phyloP scores from a whole-genome alignment of 1,284 basidiomycete species.

The Melampsora larici-populina region DNA sequence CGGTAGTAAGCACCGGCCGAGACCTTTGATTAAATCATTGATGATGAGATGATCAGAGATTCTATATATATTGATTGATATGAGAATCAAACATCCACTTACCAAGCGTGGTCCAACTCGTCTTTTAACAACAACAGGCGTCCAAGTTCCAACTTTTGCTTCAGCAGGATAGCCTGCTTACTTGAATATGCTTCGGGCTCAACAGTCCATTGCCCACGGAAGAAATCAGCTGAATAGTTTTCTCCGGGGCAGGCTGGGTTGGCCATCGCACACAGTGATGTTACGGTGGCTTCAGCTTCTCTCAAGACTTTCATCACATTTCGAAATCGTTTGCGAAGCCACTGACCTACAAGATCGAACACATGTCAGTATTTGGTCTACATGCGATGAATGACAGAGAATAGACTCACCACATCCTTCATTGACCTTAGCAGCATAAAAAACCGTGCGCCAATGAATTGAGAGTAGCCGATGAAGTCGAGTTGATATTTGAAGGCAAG shows the following conservation, averaged over 20 bases:
- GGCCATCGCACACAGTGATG: background rate
- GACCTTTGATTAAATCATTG: background rate
- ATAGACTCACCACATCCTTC: background rate
- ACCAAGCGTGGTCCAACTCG: background rate
- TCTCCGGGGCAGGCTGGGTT: no score
- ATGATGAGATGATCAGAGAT: background rate
- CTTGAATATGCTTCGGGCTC: no score
- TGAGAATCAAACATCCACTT: background rate
- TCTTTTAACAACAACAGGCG: no score
- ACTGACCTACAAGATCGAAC: background rate
- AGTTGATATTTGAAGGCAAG: background rate
- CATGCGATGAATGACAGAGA: background rate
- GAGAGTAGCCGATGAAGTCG: background rate
- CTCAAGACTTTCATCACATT: background rate
- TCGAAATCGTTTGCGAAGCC: background rate
- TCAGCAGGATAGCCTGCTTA: no score
- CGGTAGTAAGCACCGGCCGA: background rate
- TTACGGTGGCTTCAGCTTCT: background rate
- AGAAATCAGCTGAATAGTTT: no score
- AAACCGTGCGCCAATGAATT: background rate
- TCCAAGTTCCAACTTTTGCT: no score
- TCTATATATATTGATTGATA: background rate
- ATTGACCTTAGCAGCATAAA: background rate
- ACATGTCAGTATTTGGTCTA: background rate
- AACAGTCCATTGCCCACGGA: no score